phyloP scores from a whole-genome alignment of 768 basidiomycete species.

The Gautieria morchelliformis region DNA sequence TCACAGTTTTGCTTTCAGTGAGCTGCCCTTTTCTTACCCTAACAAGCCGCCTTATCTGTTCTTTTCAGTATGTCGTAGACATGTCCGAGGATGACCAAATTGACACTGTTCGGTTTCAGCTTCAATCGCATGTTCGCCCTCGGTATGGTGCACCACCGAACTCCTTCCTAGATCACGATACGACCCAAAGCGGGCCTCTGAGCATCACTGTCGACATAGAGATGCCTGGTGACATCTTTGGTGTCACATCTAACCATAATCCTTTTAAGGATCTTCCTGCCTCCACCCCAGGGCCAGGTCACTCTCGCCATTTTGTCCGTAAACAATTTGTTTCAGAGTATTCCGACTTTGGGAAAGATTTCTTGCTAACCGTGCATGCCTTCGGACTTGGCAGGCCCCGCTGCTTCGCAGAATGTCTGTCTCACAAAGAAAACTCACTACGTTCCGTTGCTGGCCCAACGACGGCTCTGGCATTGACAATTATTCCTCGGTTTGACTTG shows the following conservation, averaged over 20 bases:
- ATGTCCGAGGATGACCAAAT: too few species aligned
- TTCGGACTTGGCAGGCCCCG: constrained; percentile 42
- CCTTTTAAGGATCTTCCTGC: too few species aligned
- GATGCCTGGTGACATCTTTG: too few species aligned
- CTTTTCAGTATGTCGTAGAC: constrained; percentile 39
- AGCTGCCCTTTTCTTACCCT: too few species aligned
- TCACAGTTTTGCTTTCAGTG: too few species aligned
- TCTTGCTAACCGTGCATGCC: constrained; percentile 41
- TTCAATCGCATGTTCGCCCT: constrained; percentile 39
- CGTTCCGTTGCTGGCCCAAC: constrained; percentile 17
- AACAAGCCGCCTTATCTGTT: background rate
- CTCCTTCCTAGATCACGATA: background rate
- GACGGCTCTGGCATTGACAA: constrained; percentile 41
- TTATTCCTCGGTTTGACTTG: constrained; percentile 42
- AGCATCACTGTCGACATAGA: too few species aligned
- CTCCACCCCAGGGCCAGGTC: too few species aligned
- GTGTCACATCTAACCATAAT: background rate
- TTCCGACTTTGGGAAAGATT: constrained; percentile 36
- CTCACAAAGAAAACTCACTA: constrained; percentile 13
- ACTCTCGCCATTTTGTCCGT: too few species aligned
- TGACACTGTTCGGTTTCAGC: too few species aligned
- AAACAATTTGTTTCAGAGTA: constrained; percentile 17
- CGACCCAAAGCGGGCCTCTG: constrained; percentile 20
- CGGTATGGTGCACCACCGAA: constrained; percentile 43
- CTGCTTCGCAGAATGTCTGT: constrained; percentile 41